Evolutionary conservation across 2,329 filamentous ascomycete genomes (phyloP).

Genomic region (Fusarium pseudoanthophilum): DNA sequence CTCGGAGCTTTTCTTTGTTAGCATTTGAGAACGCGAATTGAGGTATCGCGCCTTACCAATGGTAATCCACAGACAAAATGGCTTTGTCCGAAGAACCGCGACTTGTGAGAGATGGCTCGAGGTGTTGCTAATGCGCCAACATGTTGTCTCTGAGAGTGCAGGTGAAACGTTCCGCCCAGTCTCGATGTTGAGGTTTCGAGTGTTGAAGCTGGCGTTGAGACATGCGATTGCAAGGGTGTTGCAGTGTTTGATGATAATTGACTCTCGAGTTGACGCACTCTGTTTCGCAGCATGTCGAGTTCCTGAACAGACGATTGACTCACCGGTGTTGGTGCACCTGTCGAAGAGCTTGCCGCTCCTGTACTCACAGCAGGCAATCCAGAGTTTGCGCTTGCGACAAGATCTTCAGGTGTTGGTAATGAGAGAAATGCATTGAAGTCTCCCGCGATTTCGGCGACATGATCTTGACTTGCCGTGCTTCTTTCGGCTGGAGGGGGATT

Average conservation of each 20-base stretch:
- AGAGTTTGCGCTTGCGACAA: neutral
- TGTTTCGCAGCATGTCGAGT: constrained; percentile 20
- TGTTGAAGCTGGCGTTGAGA: constrained; percentile 20
- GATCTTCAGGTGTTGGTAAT: neutral
- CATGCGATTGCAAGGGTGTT: neutral
- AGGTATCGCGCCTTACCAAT: constrained; percentile 51
- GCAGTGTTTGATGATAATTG: constrained; percentile 4
- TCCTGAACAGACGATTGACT: constrained; percentile 23
- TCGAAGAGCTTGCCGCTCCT: neutral
- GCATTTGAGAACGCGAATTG: fast-evolving
- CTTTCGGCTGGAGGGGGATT: constrained; percentile 12
- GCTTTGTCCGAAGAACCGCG: constrained; percentile 65
- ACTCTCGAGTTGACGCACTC: constrained; percentile 26
- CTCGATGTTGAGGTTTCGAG: constrained; percentile 49
- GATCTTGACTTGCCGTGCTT: neutral
- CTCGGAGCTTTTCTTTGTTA: constrained; percentile 50
- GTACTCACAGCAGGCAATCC: neutral
- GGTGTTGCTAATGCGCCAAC: constrained; percentile 48
- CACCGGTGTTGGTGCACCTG: neutral
- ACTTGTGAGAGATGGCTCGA: constrained; percentile 64
- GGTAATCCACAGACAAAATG: constrained; percentile 65
- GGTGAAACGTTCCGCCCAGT: constrained; percentile 58
- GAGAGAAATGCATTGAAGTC: neutral
- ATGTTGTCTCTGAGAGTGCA: constrained; percentile 50
- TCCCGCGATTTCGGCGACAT: fast-evolving